Base-by-base conservation (phyloP, 1,284 basidiomycete genomes). In the Xerocomus amazonicus region DNA sequence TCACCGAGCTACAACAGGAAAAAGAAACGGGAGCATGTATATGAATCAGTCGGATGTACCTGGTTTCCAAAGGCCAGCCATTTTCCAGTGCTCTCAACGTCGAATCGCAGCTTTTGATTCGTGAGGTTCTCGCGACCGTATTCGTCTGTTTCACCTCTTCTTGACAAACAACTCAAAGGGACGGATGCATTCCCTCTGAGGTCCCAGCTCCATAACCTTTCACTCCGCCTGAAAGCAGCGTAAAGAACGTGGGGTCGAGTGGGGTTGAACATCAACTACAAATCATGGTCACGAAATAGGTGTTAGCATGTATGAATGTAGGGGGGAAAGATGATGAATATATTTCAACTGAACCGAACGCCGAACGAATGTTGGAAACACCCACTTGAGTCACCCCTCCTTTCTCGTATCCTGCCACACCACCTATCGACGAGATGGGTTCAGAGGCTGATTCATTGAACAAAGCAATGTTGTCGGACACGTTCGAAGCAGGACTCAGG, bases 71-170 rank as follows among this genome's bases (percentile, higher is more conserved):
- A 71, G 27, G 76, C 77, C 23, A 96, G 60, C 73, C 80, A 86
- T 38, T 71, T 74, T 1, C 92, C 92, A 45, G 77, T 73, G 13
- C 78, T 60, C 61, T 96, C 91, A 0, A 95, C 65, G 56, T 91
- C 90, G 61, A 96, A 95, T 26, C 72, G 67, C 16, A 86, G 70
- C 54, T 80, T 82, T 67, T 95, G 92, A 62, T 95, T 94, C 16
- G 88, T 88, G 42, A 55, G 32, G 26, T 44, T 23, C 19, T 45
- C 33, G 27, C 33, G 27, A 19, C 32, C 9, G 7, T 43, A 31
- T 23, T 27, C 36, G 16, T 37, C 16, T 1, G 45, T 34, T 7
- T 23, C 19, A 9, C 3, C 10, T 14, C 0, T 26, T 43, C 17
- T 46, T 55, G 53, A 63, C 49, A 65, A 75, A 77, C 16, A 73